Conservation (phyloP, 139 green algal genomes). For the Klebsormidium nitens region DNA sequence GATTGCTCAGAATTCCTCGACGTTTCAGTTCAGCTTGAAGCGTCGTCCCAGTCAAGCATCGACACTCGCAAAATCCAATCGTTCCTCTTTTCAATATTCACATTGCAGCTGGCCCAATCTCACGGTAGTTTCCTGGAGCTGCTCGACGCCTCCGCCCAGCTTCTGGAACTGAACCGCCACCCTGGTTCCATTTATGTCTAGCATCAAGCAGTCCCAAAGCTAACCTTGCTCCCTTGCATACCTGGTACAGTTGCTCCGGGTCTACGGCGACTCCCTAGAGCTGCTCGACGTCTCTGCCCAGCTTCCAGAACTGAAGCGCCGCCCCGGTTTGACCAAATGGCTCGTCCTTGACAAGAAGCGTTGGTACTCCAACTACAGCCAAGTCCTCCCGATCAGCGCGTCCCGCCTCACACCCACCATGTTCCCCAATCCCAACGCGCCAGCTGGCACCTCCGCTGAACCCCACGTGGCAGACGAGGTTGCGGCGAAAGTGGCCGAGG, state of each 20-base stretch:
- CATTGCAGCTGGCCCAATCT: no score
- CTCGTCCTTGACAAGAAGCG: constrained; percentile 32
- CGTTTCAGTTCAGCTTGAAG: no score
- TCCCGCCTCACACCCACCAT: constrained; percentile 51
- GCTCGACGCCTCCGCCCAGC: no score
- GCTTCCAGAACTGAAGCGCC: constrained; percentile 71
- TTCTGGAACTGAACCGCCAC: no score
- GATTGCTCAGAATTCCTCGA: no score
- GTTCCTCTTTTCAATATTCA: no score
- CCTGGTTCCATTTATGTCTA: no score
- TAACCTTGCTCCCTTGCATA: no score
- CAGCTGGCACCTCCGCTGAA: background rate
- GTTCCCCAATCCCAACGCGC: constrained; percentile 57
- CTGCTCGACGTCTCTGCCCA: constrained; percentile 76
- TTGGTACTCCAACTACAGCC: constrained; percentile 27
- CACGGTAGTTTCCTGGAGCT: no score
- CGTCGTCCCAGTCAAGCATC: no score
- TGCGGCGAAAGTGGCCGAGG: background rate
- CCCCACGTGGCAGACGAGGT: background rate
- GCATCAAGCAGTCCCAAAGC: no score
- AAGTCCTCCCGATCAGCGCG: constrained; percentile 20
- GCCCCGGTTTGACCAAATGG: constrained; percentile 50
- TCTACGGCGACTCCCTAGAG: constrained; percentile 42
- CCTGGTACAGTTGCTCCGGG: constrained; percentile 60
- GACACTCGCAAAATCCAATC: no score